A percentile compares a stretch with the other conserved stretches of the same genome.
phyloP scores from a whole-genome alignment of 2,329 filamentous ascomycete species.

The Alternaria angustiovoidea region DNA sequence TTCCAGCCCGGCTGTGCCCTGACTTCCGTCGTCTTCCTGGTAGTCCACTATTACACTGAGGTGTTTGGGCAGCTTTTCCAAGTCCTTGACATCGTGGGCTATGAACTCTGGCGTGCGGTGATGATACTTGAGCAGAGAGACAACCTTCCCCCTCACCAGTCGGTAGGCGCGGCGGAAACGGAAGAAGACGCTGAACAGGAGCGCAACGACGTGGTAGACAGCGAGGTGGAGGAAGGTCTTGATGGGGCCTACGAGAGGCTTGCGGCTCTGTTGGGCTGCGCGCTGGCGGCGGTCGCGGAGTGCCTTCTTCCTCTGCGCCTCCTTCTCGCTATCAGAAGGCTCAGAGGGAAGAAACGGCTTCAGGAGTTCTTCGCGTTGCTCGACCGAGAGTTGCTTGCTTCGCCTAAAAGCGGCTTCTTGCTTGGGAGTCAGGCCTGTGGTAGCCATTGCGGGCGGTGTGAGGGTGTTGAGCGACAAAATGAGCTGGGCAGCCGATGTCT shows the following conservation, averaged over 20 bases:
- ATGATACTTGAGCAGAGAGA: conserved; percentile 90
- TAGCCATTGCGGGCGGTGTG: conserved; percentile 39
- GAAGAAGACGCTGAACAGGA: conserved; percentile 88
- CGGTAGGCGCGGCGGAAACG: conserved; percentile 82
- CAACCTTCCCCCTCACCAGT: conserved; percentile 76
- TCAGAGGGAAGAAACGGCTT: conserved; percentile 61
- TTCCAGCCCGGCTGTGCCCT: conserved; percentile 78
- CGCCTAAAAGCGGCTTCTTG: conserved; percentile 47
- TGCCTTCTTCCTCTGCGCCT: conserved; percentile 19
- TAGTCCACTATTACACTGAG: conserved; percentile 84
- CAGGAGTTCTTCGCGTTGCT: conserved; percentile 61
- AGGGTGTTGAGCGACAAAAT: conserved; percentile 13
- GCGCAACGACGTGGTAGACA: conserved; percentile 75
- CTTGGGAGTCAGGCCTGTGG: conserved; percentile 40
- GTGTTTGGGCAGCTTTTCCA: conserved; percentile 81
- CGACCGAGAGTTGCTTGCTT: conserved; percentile 50
- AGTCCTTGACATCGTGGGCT: conserved; percentile 78
- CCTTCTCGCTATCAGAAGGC: conserved; percentile 38
- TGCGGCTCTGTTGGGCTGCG: conserved; percentile 20
- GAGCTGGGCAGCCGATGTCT: neutral
- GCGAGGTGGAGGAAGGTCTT: conserved; percentile 70
- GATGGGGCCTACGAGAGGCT: conserved; percentile 63
- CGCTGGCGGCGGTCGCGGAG: conserved; percentile 25
- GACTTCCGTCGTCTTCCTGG: conserved; percentile 67
- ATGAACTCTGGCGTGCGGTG: conserved; percentile 95